Evolutionary conservation across 2,329 filamentous ascomycete genomes (phyloP).

Genomic region (Stagonosporopsis vannaccii): DNA sequence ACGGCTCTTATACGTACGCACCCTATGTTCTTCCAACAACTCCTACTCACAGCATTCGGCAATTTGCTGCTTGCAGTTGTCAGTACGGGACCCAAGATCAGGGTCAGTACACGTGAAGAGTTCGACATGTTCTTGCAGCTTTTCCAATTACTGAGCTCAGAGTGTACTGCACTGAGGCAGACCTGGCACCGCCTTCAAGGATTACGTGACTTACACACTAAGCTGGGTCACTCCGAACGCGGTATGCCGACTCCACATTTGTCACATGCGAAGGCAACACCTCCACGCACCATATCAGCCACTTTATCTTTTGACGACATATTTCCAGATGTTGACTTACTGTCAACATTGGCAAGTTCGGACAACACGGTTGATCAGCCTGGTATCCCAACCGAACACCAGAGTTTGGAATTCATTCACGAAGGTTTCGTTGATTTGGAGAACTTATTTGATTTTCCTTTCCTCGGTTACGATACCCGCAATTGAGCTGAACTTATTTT

Average conservation of each 20-base stretch:
- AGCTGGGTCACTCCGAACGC: conserved; percentile 8
- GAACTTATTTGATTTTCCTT: neutral
- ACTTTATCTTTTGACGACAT: conserved; percentile 1
- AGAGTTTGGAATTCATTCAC: neutral
- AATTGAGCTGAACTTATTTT: neutral
- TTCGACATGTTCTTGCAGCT: conserved; percentile 20
- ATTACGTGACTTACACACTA: conserved; percentile 14
- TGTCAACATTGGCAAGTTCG: neutral
- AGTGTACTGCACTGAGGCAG: conserved; percentile 11
- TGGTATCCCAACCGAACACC: neutral
- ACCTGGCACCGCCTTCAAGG: conserved; percentile 19
- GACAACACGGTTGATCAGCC: neutral
- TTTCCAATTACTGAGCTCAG: conserved; percentile 14
- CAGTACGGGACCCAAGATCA: conserved; percentile 7
- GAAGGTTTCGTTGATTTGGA: neutral
- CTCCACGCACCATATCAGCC: neutral
- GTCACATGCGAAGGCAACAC: neutral
- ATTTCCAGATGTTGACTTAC: neutral
- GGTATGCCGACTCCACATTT: neutral
- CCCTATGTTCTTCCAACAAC: conserved; percentile 22
- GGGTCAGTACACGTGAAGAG: conserved; percentile 9
- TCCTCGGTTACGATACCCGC: neutral
- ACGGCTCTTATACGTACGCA: conserved; percentile 9
- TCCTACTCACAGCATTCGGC: conserved; percentile 16
- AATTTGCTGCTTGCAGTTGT: conserved; percentile 18